Evolutionary conservation across 2,329 filamentous ascomycete species (phyloP).

Genomic region (Beauveria bassiana): DNA sequence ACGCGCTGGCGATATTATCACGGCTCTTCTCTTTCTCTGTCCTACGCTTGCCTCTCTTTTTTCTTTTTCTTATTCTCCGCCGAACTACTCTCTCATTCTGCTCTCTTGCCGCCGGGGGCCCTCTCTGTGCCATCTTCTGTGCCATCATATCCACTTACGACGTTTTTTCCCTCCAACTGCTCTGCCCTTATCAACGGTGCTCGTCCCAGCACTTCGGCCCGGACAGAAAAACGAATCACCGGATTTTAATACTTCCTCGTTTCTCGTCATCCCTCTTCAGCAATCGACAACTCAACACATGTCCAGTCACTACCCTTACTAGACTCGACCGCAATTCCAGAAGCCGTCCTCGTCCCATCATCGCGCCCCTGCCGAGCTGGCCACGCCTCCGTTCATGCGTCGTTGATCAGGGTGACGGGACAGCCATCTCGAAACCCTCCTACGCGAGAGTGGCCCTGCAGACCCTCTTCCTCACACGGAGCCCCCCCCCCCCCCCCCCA

Average conservation of each 20-base stretch:
- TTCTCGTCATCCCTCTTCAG: not conserved
- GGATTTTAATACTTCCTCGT: not conserved
- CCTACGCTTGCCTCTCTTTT: not conserved
- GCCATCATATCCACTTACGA: not conserved
- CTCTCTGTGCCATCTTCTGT: not conserved
- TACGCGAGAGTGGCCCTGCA: conserved; percentile 10
- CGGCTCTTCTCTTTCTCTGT: not conserved
- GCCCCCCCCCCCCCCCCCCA: no score
- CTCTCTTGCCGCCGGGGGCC: not conserved
- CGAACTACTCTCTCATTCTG: not conserved
- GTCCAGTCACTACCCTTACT: not conserved
- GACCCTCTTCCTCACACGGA: not conserved
- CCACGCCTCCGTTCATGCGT: conserved; percentile 29
- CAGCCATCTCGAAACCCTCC: conserved; percentile 31
- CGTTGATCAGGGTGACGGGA: conserved; percentile 38
- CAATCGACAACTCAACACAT: not conserved
- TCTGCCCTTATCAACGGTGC: no score
- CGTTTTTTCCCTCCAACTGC: not conserved
- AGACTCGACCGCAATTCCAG: not conserved
- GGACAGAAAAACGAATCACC: not conserved
- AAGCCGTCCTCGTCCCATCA: not conserved
- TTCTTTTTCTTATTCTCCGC: not conserved
- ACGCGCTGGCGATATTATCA: not conserved
- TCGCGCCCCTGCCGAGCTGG: conserved; percentile 4
- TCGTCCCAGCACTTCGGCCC: not conserved